Conservation (phyloP, 1,284 basidiomycete species). For the Moesziomyces sp. region DNA sequence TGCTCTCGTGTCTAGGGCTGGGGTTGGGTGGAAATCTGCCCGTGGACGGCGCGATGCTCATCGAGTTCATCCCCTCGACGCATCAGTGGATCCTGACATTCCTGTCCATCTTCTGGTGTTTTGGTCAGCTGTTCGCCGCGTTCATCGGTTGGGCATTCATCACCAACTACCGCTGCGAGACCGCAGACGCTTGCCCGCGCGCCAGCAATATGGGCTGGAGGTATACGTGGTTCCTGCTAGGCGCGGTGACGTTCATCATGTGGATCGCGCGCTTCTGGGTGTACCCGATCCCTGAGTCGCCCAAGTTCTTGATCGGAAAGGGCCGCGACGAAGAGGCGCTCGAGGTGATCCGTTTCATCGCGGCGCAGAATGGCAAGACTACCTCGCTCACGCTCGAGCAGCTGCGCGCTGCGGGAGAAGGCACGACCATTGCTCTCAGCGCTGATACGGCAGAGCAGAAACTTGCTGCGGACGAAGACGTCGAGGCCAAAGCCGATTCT, state of each 20-base stretch:
- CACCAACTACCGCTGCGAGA: conserved; percentile 69
- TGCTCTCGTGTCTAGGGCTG: conserved; percentile 73
- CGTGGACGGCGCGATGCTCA: conserved; percentile 62
- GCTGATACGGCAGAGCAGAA: conserved; percentile 70
- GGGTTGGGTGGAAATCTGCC: conserved; percentile 72
- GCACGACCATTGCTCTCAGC: conserved; percentile 43
- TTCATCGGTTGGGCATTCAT: conserved; percentile 70
- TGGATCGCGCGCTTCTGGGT: conserved; percentile 66
- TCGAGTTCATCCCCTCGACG: conserved; percentile 60
- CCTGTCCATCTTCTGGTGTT: conserved; percentile 76
- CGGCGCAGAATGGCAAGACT: conserved; percentile 75
- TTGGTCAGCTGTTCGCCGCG: conserved; percentile 72
- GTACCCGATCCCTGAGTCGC: conserved; percentile 73
- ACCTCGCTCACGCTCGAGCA: conserved; percentile 51
- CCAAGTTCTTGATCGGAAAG: conserved; percentile 78
- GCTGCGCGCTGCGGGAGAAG: conserved; percentile 51
- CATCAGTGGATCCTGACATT: conserved; percentile 75
- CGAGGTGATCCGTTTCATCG: conserved; percentile 76
- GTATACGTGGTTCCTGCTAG: conserved; percentile 72
- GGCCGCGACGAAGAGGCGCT: conserved; percentile 79
- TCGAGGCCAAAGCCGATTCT: conserved; percentile 18
- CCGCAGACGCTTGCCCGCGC: conserved; percentile 69
- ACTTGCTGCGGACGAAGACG: conserved; percentile 25
- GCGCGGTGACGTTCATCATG: conserved; percentile 56
- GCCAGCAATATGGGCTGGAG: conserved; percentile 75